A percentile compares a stretch with the other conserved stretches of the same genome.
Conservation (phyloP, 2,329 filamentous ascomycete species). For the Ophiostoma tasmaniense region DNA sequence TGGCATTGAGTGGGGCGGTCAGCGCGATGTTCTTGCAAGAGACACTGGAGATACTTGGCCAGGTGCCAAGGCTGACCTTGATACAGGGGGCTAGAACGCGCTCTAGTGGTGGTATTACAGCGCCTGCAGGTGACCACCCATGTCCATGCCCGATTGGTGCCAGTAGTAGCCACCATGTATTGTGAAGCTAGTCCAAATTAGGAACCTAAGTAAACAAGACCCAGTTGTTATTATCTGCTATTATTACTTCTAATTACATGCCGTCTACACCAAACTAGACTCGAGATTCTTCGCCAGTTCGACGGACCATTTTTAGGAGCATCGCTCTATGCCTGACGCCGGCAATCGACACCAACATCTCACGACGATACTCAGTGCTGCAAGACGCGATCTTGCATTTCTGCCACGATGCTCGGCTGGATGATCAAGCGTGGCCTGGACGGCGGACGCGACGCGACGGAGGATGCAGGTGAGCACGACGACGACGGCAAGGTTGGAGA, state of each 20-base stretch:
- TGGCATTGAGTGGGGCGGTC: slow-evolving; percentile 1
- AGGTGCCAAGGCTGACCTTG: slow-evolving; percentile 13
- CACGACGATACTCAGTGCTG: neutral
- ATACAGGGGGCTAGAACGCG: neutral
- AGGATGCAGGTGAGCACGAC: slow-evolving; percentile 6
- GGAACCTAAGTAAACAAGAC: slow-evolving; percentile 25
- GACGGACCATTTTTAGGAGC: slow-evolving; percentile 1
- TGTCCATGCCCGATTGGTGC: neutral
- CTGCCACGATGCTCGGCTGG: slow-evolving; percentile 47
- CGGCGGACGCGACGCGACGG: slow-evolving; percentile 20
- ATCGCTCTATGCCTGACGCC: neutral
- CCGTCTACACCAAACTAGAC: neutral
- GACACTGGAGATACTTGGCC: neutral
- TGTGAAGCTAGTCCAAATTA: slow-evolving; percentile 20
- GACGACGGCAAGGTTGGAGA: neutral
- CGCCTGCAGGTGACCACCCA: neutral
- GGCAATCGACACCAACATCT: neutral
- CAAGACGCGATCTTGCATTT: neutral
- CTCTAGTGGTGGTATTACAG: neutral
- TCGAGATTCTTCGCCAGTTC: neutral
- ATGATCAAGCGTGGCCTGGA: slow-evolving; percentile 43
- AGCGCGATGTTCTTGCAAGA: neutral
- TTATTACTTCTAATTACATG: neutral
- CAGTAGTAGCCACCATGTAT: neutral
- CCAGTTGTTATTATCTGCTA: neutral